A percentile compares a stretch with the other conserved stretches of the same genome.
These are phyloP conservation scores for Dryadomyces quercus-mongolicae DNA, from an alignment of 2,329 filamentous ascomycete species.

Conservation along the genomic window DNA sequence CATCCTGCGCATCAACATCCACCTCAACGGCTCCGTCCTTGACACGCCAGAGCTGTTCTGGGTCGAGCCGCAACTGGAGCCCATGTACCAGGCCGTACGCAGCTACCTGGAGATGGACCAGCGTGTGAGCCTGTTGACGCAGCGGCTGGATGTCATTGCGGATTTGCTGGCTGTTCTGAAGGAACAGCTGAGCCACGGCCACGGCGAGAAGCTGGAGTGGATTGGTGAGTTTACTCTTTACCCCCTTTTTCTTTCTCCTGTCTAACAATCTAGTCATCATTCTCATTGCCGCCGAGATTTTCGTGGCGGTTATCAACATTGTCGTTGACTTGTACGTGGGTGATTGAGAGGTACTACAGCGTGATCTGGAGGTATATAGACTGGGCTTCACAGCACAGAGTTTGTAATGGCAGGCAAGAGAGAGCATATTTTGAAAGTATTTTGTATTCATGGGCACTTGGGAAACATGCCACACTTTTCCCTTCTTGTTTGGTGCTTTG, in stretches of 20 bases:
- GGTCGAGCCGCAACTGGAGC: slow-evolving; percentile 93
- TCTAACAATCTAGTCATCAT: slow-evolving; percentile 57
- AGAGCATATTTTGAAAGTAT: neutral
- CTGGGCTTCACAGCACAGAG: neutral
- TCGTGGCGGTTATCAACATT: slow-evolving; percentile 89
- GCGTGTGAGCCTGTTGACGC: slow-evolving; percentile 76
- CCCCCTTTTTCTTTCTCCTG: neutral
- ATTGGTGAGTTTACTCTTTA: slow-evolving; percentile 50
- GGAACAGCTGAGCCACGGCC: slow-evolving; percentile 87
- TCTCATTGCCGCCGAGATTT: slow-evolving; percentile 87
- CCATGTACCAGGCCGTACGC: slow-evolving; percentile 88
- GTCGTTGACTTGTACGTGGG: slow-evolving; percentile 78
- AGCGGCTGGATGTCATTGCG: slow-evolving; percentile 83
- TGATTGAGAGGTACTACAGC: neutral
- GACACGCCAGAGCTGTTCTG: slow-evolving; percentile 97
- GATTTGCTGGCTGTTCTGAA: slow-evolving; percentile 88
- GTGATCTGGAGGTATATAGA: neutral
- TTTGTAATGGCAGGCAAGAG: neutral
- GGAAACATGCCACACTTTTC: neutral
- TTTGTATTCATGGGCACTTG: neutral
- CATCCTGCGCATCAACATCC: slow-evolving; percentile 94
- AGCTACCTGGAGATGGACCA: slow-evolving; percentile 98
- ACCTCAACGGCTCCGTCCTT: slow-evolving; percentile 90
- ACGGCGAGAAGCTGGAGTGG: slow-evolving; percentile 83
- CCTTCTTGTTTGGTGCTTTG: neutral